Percentiles rank a stretch among this genome's conserved stretches.
Evolutionary conservation across 257 asterid genomes (phyloP).

Genomic region (Marsdenia floribunda): DNA sequence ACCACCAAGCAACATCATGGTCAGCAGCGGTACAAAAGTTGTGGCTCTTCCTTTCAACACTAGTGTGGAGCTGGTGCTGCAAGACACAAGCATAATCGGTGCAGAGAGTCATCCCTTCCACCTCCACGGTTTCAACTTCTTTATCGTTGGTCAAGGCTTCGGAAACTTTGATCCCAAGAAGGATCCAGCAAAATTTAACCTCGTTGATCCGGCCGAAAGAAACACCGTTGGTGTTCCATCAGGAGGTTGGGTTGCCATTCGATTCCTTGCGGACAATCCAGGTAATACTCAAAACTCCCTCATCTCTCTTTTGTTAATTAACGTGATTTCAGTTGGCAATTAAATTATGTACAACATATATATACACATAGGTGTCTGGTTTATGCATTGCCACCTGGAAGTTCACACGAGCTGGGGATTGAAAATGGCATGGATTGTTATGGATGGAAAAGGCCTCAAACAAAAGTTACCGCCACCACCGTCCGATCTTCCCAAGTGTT

Average conservation of each 20-base stretch:
- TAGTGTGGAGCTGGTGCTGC: conserved; percentile 51
- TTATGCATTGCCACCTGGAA: conserved; percentile 73
- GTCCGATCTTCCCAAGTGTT: conserved; percentile 68
- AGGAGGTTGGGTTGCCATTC: conserved; percentile 65
- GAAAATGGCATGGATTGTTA: conserved; percentile 68
- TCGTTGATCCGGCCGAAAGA: conserved; percentile 58
- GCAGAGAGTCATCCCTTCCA: conserved; percentile 68
- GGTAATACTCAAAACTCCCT: conserved; percentile 23
- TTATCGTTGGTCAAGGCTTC: conserved; percentile 49
- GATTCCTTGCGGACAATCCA: conserved; percentile 66
- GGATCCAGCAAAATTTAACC: conserved; percentile 46
- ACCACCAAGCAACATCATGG: conserved; percentile 39
- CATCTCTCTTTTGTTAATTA: no score
- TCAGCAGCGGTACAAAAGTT: conserved; percentile 43
- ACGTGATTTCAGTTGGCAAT: no score
- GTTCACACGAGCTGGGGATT: conserved; percentile 75
- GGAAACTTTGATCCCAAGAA: conserved; percentile 52
- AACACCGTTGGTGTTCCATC: conserved; percentile 59
- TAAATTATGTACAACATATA: no score
- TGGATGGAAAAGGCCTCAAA: conserved; percentile 44
- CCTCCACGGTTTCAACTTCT: conserved; percentile 67
- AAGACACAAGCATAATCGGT: conserved; percentile 55
- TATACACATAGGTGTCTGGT: conserved; percentile 48
- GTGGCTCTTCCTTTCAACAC: conserved; percentile 40
- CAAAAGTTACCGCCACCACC: conserved; percentile 72